Percentiles rank a stretch among this genome's conserved stretches.
Evolutionary conservation across 2,329 filamentous ascomycete species (phyloP).

Genomic region (Dactylellina parvicollis): DNA sequence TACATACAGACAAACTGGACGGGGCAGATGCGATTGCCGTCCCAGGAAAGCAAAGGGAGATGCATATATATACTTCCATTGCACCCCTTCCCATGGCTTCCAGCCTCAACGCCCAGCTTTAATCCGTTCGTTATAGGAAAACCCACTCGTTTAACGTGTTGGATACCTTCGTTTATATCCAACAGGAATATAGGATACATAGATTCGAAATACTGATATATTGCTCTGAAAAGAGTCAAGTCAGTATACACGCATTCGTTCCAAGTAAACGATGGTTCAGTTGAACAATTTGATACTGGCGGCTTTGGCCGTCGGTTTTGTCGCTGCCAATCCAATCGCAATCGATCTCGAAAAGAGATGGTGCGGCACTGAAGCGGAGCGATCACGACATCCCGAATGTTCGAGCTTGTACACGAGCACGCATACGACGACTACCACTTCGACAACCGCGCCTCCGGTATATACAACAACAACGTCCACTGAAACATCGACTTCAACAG

Average conservation of each 20-base stretch:
- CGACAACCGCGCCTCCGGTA: neutral
- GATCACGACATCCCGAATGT: slow-evolving; percentile 35
- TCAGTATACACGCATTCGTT: slow-evolving; percentile 37
- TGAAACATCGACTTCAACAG: neutral
- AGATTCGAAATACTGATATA: slow-evolving; percentile 1
- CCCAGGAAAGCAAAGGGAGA: slow-evolving; percentile 4
- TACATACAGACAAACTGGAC: neutral
- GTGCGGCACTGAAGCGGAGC: slow-evolving; percentile 28
- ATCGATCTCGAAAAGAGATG: slow-evolving; percentile 18
- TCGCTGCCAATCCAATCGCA: slow-evolving; percentile 35
- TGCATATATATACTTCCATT: slow-evolving; percentile 27
- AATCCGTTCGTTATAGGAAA: slow-evolving; percentile 40
- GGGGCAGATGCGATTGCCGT: neutral
- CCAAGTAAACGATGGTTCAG: slow-evolving; percentile 43
- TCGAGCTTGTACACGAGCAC: too few relatives aligned
- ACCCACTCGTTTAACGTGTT: slow-evolving; percentile 36
- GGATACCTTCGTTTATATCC: slow-evolving; percentile 55
- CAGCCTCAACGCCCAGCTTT: slow-evolving; percentile 2
- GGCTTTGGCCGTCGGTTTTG: slow-evolving; percentile 26
- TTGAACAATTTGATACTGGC: slow-evolving; percentile 34
- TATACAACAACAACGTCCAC: neutral
- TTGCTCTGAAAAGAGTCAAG: slow-evolving; percentile 5
- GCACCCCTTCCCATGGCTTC: slow-evolving; percentile 16
- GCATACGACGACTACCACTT: neutral
- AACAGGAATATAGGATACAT: slow-evolving; percentile 7